Percentiles rank a stretch among this genome's conserved stretches.
Evolutionary conservation across 2,329 filamentous ascomycete species (phyloP).

Genomic region (Cadophora sp.): DNA sequence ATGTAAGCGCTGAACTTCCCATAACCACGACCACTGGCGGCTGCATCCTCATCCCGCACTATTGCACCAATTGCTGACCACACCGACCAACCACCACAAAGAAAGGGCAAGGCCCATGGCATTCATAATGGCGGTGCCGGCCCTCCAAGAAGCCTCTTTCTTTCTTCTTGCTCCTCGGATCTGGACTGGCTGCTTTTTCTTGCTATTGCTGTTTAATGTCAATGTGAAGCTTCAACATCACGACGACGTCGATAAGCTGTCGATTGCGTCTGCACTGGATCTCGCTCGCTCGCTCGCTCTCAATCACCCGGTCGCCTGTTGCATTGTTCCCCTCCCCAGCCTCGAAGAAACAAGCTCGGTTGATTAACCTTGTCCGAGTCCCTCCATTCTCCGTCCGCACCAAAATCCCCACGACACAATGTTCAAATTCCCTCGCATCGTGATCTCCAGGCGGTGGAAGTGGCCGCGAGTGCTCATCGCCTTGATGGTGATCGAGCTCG

Average conservation of each 20-base stretch:
- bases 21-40: conserved; percentile 28
- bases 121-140: conserved; percentile 28
- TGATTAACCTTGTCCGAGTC: neutral
- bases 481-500: conserved; percentile 71
- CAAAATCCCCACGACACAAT: conserved; percentile 9
- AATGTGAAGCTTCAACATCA: conserved; percentile 24
- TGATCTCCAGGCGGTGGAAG: conserved; percentile 51
- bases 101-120: neutral
- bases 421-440: conserved; percentile 28
- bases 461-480: conserved; percentile 52
- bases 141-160: conserved; percentile 28
- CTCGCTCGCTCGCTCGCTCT: neutral
- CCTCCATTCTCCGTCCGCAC: neutral
- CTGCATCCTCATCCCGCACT: conserved; percentile 18
- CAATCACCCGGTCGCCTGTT: neutral
- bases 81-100: conserved; percentile 9
- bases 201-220: conserved; percentile 8
- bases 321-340: conserved; percentile 1
- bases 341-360: neutral
- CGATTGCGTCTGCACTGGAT: conserved; percentile 5
- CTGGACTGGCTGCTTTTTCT: conserved; percentile 1
- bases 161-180: conserved; percentile 5
- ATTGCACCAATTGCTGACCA: conserved; percentile 18
- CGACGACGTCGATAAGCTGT: conserved; percentile 23
- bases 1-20: conserved; percentile 31